Evolutionary conservation across 2,329 filamentous ascomycete species (phyloP), one percentile per base, ranked within the genome.

Genomic region (Sarocladium strictum): DNA sequence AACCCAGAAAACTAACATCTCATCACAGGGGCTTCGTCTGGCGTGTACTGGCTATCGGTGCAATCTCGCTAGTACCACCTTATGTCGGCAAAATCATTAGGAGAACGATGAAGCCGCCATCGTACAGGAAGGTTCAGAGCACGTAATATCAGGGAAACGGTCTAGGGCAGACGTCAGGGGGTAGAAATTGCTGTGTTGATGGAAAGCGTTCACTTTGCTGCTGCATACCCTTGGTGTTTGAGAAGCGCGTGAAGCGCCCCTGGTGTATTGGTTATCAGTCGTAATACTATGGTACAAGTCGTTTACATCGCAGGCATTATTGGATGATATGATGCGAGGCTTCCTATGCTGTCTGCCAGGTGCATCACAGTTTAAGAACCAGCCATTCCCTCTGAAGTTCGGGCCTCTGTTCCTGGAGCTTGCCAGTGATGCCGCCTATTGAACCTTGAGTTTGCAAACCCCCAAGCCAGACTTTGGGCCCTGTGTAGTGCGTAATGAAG

Each of bases 81-180:
- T 97, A 93, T 73, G 86, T 84, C 53, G 90, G 82, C 19, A 97
- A 97, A 75, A 70, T 95, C 57, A 87, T 97, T 60, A 80, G 88
- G 63, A 80, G 90, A 65, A 90, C 85, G 57, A 86, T 96, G 77
- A 92, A 88, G 72, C 94, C 94, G 58, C 92, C 92, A 19, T 96
- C 89, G 65, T 97, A 97, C 74, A 81, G 94, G 64, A 99, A 99
- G 76, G 92, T 99, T 49, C 86, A 87, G 71, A 86, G 80, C 43
- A 81, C 84, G 57, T 87, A 71, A 72, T 43, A 19, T 17, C 38
- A 15, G n/a, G 35, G 9, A 15, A 38, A 10, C 6, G 35, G 6
- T 6, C n/a, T 38, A 6, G 6, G n/a, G 12, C 9, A 15, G 12
- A 38, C n/a, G 35, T 15, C n/a, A n/a, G 9, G 9, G 9, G 15